Evolutionary conservation across 495 filamentous ascomycete species (phyloP).

Genomic region (Trichoderma virens): DNA sequence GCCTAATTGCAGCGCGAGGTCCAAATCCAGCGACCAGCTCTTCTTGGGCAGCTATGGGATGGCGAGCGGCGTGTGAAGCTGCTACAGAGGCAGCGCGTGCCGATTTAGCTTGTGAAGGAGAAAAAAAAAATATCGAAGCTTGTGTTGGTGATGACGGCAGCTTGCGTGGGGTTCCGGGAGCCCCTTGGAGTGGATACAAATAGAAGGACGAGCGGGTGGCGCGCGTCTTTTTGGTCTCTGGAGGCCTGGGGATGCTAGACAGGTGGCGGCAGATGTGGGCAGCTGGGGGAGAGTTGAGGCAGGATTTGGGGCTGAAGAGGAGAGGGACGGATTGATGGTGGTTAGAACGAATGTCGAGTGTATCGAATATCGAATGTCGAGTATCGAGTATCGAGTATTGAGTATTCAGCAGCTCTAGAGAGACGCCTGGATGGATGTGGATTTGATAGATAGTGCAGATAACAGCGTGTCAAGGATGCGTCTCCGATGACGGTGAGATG

Average conservation of each 20-base stretch:
- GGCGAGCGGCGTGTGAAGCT: not conserved
- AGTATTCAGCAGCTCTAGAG: too few relatives aligned
- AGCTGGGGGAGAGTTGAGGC: not conserved
- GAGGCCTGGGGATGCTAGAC: not conserved
- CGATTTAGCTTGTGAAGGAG: not conserved
- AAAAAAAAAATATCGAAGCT: not conserved
- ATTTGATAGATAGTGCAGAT: too few relatives aligned
- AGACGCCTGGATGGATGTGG: too few relatives aligned
- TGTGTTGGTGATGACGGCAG: constrained; percentile 7
- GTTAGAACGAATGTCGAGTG: too few relatives aligned
- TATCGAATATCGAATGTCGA: too few relatives aligned
- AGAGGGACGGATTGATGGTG: not conserved
- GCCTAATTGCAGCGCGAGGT: not conserved
- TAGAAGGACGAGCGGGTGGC: not conserved
- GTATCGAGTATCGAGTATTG: too few relatives aligned
- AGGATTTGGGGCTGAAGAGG: not conserved
- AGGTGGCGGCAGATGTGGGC: not conserved
- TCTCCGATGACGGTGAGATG: not conserved
- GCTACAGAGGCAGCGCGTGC: not conserved
- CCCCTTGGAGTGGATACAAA: constrained; percentile 7
- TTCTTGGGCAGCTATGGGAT: not conserved
- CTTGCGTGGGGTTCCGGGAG: constrained; percentile 7
- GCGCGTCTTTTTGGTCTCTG: not conserved
- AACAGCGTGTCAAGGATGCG: too few relatives aligned
- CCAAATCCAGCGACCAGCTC: not conserved